These are phyloP conservation scores for Fomitopsis betulina DNA, from an alignment of 1,284 basidiomycete species.

Conservation along the genomic window DNA sequence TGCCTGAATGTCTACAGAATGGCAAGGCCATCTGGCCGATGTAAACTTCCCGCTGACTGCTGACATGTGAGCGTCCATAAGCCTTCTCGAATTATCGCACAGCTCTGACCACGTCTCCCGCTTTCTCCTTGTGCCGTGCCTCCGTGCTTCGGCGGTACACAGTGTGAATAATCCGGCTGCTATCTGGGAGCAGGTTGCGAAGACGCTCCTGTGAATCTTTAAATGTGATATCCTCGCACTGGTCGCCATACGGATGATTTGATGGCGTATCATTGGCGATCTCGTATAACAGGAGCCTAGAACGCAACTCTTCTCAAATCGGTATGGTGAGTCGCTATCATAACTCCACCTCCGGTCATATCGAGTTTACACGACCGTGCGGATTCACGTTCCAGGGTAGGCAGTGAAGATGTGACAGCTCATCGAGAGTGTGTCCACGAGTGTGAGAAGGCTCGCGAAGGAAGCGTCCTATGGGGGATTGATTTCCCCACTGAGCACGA, in stretches of 20 bases:
- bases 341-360: too few relatives aligned
- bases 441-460: neutral
- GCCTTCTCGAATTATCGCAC: neutral
- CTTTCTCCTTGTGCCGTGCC: neutral
- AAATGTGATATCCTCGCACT: neutral
- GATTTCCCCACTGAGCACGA: neutral
- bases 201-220: slow-evolving; percentile 19
- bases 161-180: slow-evolving; percentile 44
- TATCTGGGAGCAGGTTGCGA: slow-evolving; percentile 42
- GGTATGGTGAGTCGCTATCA: neutral
- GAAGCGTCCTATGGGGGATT: neutral
- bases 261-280: neutral
- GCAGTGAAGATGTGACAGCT: neutral
- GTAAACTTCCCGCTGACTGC: slow-evolving; percentile 45
- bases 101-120: neutral
- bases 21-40: slow-evolving; percentile 53
- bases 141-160: neutral
- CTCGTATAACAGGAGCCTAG: neutral
- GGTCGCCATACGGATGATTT: neutral
- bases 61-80: slow-evolving; percentile 36
- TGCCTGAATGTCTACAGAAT: slow-evolving; percentile 33
- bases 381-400: too few relatives aligned
- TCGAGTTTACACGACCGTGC: too few relatives aligned
- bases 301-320: neutral
- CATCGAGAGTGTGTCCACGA: neutral